Conservation (phyloP, 1,139 yeast genomes). For the Hyphopichia burtonii region DNA sequence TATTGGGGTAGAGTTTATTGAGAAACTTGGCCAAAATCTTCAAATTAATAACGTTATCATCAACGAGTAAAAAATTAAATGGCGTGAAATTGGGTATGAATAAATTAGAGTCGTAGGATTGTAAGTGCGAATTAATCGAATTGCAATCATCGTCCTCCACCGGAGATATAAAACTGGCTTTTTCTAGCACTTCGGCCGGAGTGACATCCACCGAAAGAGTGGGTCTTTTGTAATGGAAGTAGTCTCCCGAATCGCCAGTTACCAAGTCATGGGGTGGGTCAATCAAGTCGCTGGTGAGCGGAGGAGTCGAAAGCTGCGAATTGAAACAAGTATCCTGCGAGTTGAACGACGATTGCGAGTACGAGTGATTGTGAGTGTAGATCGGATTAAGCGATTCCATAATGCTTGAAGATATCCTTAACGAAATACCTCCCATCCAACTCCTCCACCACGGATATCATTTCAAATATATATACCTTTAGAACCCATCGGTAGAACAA, state of each 20-base stretch:
- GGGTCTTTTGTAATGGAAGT: slow-evolving; percentile 1
- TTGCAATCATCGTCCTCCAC: slow-evolving; percentile 1
- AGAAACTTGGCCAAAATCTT: slow-evolving; percentile 36
- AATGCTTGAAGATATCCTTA: too few relatives aligned
- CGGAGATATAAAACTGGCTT: neutral
- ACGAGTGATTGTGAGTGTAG: slow-evolving; percentile 1
- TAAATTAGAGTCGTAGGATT: slow-evolving; percentile 7
- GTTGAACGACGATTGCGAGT: slow-evolving; percentile 1
- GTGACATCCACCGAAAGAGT: neutral
- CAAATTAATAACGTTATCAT: slow-evolving; percentile 44
- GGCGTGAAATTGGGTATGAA: slow-evolving; percentile 19
- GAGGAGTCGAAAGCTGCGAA: slow-evolving; percentile 2
- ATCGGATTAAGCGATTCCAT: too few relatives aligned
- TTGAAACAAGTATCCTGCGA: neutral
- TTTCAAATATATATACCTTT: too few relatives aligned
- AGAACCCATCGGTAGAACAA: too few relatives aligned
- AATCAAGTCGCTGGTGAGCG: neutral
- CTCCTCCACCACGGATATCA: too few relatives aligned
- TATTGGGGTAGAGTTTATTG: slow-evolving; percentile 34
- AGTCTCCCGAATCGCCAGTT: neutral
- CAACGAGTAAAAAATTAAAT: slow-evolving; percentile 38
- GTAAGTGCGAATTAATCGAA: slow-evolving; percentile 1
- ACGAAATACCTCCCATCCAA: too few relatives aligned
- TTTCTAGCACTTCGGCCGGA: neutral
- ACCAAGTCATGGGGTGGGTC: neutral